phyloP scores from a whole-genome alignment of 2,329 filamentous ascomycete species.

The Acrocalymma vagum region DNA sequence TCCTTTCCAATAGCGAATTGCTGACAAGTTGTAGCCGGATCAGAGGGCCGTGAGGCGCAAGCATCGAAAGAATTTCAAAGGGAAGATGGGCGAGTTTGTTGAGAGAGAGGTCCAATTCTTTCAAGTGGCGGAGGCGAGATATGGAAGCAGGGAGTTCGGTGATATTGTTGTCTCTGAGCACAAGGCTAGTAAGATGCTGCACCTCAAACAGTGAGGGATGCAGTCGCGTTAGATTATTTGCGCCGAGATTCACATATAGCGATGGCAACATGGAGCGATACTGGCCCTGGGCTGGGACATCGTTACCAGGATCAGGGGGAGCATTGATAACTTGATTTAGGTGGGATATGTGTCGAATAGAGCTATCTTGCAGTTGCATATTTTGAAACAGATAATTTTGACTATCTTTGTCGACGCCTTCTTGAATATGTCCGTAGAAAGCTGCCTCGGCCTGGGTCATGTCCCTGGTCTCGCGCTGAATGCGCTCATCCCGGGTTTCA shows the following conservation, averaged over 20 bases:
- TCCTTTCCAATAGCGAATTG: conserved; percentile 25
- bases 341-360: conserved; percentile 32
- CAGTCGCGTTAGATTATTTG: conserved; percentile 29
- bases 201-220: conserved; percentile 34
- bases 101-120: conserved; percentile 26
- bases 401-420: conserved; percentile 22
- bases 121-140: conserved; percentile 25
- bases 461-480: conserved; percentile 5
- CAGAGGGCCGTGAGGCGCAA: conserved; percentile 22
- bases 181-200: conserved; percentile 33
- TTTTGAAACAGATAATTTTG: conserved; percentile 24
- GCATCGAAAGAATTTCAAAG: conserved; percentile 31
- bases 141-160: conserved; percentile 37
- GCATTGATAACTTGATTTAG: conserved; percentile 36
- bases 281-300: conserved; percentile 34
- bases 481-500: conserved; percentile 1
- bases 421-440: conserved; percentile 21
- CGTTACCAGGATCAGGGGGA: conserved; percentile 29
- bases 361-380: conserved; percentile 22
- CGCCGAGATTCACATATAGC: conserved; percentile 29
- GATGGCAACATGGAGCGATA: conserved; percentile 41
- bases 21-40: conserved; percentile 18
- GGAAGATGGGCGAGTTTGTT: conserved; percentile 36
- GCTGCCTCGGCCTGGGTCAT: conserved; percentile 14
- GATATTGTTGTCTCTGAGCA: conserved; percentile 33